phyloP scores from a whole-genome alignment of 306 rosid genomes.

The Sindora glabra region DNA sequence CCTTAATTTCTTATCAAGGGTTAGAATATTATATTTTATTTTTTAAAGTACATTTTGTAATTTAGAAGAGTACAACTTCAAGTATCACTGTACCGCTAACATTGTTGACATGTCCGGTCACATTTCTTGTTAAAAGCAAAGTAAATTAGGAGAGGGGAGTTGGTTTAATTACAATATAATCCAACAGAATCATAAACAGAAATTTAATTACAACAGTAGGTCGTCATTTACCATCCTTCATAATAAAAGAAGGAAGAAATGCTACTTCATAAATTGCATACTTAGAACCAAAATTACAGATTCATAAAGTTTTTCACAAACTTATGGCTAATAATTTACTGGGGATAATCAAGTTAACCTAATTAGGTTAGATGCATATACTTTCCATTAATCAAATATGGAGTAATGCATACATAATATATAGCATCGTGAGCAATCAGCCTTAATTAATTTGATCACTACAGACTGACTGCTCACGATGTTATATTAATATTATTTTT shows the following conservation, averaged over 20 bases:
- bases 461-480: conserved; percentile 68
- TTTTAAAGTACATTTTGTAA: too few species aligned
- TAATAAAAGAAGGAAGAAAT: not conserved
- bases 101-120: too few species aligned
- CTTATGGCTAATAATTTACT: not conserved
- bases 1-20: too few species aligned
- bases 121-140: too few species aligned
- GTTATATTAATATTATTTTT: conserved; percentile 14
- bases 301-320: not conserved
- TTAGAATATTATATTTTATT: too few species aligned
- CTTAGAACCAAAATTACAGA: not conserved
- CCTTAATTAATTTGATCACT: conserved; percentile 34
- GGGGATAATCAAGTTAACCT: conserved; percentile 10
- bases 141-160: too few species aligned
- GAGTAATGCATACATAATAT: conserved; percentile 10
- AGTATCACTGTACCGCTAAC: too few species aligned
- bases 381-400: not conserved
- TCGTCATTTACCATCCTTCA: not conserved
- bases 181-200: not conserved
- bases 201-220: not conserved
- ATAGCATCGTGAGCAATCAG: conserved; percentile 85
- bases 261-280: not conserved
- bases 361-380: conserved; percentile 22
- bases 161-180: not conserved
- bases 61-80: too few species aligned